These are phyloP conservation scores for Magnolia kwangsiensis DNA, from an alignment of 164 flowering plant genomes.

Conservation along the genomic window DNA sequence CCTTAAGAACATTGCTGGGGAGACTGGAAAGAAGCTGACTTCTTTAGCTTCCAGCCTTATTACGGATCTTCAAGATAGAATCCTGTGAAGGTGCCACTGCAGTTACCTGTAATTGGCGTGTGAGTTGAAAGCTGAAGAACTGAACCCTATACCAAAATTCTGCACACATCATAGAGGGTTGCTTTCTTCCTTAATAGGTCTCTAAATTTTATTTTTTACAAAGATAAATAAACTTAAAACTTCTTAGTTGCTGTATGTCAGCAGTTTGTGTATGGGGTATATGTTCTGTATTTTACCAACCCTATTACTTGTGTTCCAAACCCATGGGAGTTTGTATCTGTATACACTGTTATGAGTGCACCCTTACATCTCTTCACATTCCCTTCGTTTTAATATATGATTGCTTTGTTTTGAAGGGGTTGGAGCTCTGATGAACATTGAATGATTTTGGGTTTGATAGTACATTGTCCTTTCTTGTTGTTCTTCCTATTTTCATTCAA, in stretches of 20 bases:
- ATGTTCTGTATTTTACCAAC: not conserved
- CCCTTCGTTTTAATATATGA: not conserved
- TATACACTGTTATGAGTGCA: not conserved
- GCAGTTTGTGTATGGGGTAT: not conserved
- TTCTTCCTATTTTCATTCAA: not conserved
- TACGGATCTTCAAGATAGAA: conserved; percentile 87
- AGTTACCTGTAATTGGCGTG: not conserved
- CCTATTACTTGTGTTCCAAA: not conserved
- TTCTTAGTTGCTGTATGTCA: not conserved
- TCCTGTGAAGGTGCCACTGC: conserved; percentile 39
- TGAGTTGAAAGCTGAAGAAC: not conserved
- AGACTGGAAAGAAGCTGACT: conserved; percentile 90
- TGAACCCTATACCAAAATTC: not conserved
- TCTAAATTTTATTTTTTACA: not conserved
- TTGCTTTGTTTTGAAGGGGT: not conserved
- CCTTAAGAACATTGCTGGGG: conserved; percentile 90
- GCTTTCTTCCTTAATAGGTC: not conserved
- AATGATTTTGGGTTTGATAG: not conserved
- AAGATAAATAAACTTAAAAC: conserved; percentile 1
- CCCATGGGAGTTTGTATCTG: not conserved
- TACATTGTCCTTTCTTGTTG: not conserved
- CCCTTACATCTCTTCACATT: not conserved
- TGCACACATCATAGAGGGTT: not conserved
- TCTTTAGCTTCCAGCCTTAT: conserved; percentile 72
- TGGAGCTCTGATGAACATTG: not conserved